phyloP scores from a whole-genome alignment of 345 rosid genomes.

The Melastoma malabathricum region DNA sequence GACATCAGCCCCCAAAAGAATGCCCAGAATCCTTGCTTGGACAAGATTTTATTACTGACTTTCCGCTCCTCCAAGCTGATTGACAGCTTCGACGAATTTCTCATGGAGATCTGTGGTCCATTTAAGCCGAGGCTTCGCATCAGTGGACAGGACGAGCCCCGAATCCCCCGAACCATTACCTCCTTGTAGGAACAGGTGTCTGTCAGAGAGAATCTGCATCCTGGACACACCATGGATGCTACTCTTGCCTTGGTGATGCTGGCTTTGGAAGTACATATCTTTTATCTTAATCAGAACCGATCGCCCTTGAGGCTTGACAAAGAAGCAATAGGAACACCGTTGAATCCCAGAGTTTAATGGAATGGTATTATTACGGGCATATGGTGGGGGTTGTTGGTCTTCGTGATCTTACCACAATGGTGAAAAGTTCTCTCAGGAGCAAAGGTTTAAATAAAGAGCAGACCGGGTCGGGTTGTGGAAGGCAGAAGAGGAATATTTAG shows the following conservation, averaged over 20 bases:
- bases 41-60: conserved; percentile 9
- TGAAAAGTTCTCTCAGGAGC: neutral
- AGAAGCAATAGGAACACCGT: neutral
- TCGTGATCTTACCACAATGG: too few relatives aligned
- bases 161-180: conserved; percentile 83
- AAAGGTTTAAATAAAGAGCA: conserved; percentile 1
- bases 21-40: neutral
- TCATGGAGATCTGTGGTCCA: conserved; percentile 25
- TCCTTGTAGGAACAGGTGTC: conserved; percentile 69
- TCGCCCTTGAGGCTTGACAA: neutral
- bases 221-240: conserved; percentile 50
- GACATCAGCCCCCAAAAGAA: neutral
- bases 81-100: conserved; percentile 19
- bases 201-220: conserved; percentile 45
- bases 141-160: conserved; percentile 41
- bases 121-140: conserved; percentile 20
- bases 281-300: neutral
- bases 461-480: conserved; percentile 8
- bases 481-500: conserved; percentile 32
- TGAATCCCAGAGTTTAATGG: neutral
- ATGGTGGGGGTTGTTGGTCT: too few relatives aligned
- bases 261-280: conserved; percentile 71
- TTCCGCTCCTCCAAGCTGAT: conserved; percentile 25
- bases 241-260: conserved; percentile 64
- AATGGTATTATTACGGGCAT: neutral